Evolutionary conservation across 2,329 filamentous ascomycete genomes (phyloP), one percentile per base, ranked within the genome.

Genomic region (Colletotrichum simmondsii): DNA sequence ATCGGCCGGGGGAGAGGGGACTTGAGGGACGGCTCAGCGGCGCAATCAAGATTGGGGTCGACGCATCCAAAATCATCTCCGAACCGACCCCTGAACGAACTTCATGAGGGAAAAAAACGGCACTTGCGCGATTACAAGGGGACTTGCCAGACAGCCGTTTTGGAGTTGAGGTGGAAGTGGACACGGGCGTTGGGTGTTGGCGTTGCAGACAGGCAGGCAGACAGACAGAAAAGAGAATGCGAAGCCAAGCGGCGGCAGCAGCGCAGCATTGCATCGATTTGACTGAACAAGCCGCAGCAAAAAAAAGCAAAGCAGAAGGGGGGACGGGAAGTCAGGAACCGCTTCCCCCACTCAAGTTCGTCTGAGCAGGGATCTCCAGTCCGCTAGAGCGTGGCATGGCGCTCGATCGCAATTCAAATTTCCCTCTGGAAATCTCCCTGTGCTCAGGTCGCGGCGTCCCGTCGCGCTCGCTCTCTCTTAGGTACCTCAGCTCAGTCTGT

Each of bases 381-480:
- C 56, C 56, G 56, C 60, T 64, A 60, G 65, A 37, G 70, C 61
- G 19, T 49, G 67, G 66, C 66, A 71, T 61, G 60, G 66, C 66
- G 66, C 67, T 65, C 66, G 49, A 71, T 71, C 71, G 66, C 67
- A 73, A 73, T 73, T 53, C 71, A 46, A 72, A 71, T 73, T 71
- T 70, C 71, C 70, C 65, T 61, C 54, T n/a, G 19, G 57, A 65
- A 68, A 60, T 46, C 65, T 35, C 68, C 56, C 46, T 58, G 26
- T 26, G 49, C 52, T 69, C 22, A 54, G 61, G 30, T 19, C 24
- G 37, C 37, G 37, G 37, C 37, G 37, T 49, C 42, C 16, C 19
- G 19, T 49, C 42, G n/a, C 60, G 49, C 56, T 67, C 61, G 35
- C 58, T 67, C 68, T 53, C 37, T 56, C 60, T 63, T 62, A 22